phyloP scores from a whole-genome alignment of 2,329 filamentous ascomycete species.

The Bertia moriformis region DNA sequence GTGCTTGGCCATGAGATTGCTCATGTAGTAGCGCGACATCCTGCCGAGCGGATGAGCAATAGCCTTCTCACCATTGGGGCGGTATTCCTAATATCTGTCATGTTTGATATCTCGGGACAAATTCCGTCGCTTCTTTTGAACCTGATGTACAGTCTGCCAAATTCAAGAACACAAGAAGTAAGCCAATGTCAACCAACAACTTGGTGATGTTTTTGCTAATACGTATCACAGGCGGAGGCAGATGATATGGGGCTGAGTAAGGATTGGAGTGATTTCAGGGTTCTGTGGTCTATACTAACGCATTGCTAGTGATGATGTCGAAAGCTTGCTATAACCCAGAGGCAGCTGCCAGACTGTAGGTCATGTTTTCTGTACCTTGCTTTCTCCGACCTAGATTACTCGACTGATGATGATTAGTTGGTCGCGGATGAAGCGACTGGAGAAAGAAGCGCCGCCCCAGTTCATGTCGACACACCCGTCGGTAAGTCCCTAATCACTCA shows the following conservation, averaged over 20 bases:
- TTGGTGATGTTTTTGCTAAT: neutral
- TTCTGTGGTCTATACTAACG: no score
- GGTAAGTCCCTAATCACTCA: constrained; percentile 9
- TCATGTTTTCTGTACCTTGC: constrained; percentile 7
- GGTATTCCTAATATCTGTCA: constrained; percentile 10
- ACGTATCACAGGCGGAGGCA: constrained; percentile 28
- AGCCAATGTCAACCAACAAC: no score
- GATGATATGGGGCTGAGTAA: constrained; percentile 43
- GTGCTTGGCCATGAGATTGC: constrained; percentile 51
- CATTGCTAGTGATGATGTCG: constrained; percentile 39
- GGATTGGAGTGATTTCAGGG: no score
- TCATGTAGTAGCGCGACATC: constrained; percentile 42
- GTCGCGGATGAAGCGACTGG: constrained; percentile 31
- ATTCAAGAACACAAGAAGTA: constrained; percentile 39
- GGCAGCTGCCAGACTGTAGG: constrained; percentile 33
- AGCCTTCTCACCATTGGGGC: constrained; percentile 15
- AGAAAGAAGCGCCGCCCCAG: constrained; percentile 30
- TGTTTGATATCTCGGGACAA: constrained; percentile 23
- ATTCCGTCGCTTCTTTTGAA: constrained; percentile 24
- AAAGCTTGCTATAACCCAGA: constrained; percentile 42
- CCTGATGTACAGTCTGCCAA: constrained; percentile 34
- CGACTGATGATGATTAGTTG: constrained; percentile 22
- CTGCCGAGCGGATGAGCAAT: constrained; percentile 35
- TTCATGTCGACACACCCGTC: constrained; percentile 47
- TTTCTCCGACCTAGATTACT: neutral